phyloP scores from a whole-genome alignment of 2,329 filamentous ascomycete species.

The Exophiala sp. region DNA sequence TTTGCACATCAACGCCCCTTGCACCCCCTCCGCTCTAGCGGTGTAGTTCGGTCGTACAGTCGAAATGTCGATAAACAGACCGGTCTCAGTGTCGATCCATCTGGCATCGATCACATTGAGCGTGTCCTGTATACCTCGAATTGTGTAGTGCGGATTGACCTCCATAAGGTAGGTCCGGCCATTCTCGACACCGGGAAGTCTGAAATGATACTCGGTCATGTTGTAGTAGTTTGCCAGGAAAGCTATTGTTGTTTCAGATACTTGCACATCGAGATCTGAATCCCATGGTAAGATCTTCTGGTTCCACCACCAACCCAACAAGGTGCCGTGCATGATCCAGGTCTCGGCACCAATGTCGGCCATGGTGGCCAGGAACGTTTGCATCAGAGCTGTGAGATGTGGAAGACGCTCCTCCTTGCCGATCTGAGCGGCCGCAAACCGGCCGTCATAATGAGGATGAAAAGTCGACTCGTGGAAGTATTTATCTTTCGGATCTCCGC shows the following conservation, averaged over 20 bases:
- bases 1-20: constrained; percentile 50
- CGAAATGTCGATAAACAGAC: constrained; percentile 58
- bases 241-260: constrained; percentile 50
- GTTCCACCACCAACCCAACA: constrained; percentile 61
- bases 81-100: constrained; percentile 56
- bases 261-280: constrained; percentile 55
- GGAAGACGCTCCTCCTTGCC: constrained; percentile 43
- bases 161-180: constrained; percentile 51
- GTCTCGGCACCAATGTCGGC: constrained; percentile 52
- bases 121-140: constrained; percentile 41
- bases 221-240: constrained; percentile 56
- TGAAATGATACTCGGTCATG: constrained; percentile 53
- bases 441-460: constrained; percentile 40
- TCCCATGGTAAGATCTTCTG: constrained; percentile 57
- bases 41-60: constrained; percentile 46
- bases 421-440: constrained; percentile 46
- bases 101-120: constrained; percentile 55
- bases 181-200: constrained; percentile 34
- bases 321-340: constrained; percentile 58
- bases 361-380: constrained; percentile 54
- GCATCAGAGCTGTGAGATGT: constrained; percentile 48
- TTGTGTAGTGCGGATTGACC: constrained; percentile 52
- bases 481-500: constrained; percentile 40
- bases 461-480: constrained; percentile 44
- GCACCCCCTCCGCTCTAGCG: constrained; percentile 35